These are phyloP conservation scores for Lasiodiplodia theobromae DNA, from an alignment of 2,329 filamentous ascomycete species.

Conservation along the genomic window DNA sequence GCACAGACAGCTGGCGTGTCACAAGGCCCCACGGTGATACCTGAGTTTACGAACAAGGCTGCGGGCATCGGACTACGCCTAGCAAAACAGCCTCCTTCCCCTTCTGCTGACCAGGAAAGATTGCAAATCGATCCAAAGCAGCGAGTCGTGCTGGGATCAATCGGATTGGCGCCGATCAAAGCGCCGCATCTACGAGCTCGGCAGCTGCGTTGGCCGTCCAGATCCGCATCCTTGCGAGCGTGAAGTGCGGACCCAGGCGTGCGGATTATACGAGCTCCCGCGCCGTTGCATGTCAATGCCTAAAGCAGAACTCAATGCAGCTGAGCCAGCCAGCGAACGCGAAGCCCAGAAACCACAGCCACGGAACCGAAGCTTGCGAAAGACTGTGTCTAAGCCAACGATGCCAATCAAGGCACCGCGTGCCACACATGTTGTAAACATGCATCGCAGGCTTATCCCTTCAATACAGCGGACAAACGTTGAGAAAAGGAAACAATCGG, in stretches of 20 bases:
- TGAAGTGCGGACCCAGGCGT: conserved; percentile 13
- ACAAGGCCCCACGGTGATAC: conserved; percentile 26
- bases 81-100: conserved; percentile 7
- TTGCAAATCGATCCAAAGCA: conserved; percentile 13
- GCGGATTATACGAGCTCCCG: conserved; percentile 28
- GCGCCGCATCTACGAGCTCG: background rate
- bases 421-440: conserved; percentile 9
- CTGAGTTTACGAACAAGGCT: background rate
- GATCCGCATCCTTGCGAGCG: background rate
- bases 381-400: conserved; percentile 3
- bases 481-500: conserved; percentile 25
- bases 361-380: conserved; percentile 21
- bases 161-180: background rate
- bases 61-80: conserved; percentile 20
- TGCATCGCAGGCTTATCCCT: conserved; percentile 3
- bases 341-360: conserved; percentile 10
- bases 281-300: conserved; percentile 30
- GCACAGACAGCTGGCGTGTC: conserved; percentile 25
- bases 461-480: background rate
- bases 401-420: background rate
- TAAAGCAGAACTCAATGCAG: conserved; percentile 27
- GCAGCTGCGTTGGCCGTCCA: background rate
- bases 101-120: background rate
- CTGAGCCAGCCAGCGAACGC: conserved; percentile 3
- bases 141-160: conserved; percentile 15